Percentiles rank a stretch among this genome's conserved stretches.
These are phyloP conservation scores for Skeletonema costatum DNA, from an alignment of 108 stramenopile species.

Conservation along the genomic window DNA sequence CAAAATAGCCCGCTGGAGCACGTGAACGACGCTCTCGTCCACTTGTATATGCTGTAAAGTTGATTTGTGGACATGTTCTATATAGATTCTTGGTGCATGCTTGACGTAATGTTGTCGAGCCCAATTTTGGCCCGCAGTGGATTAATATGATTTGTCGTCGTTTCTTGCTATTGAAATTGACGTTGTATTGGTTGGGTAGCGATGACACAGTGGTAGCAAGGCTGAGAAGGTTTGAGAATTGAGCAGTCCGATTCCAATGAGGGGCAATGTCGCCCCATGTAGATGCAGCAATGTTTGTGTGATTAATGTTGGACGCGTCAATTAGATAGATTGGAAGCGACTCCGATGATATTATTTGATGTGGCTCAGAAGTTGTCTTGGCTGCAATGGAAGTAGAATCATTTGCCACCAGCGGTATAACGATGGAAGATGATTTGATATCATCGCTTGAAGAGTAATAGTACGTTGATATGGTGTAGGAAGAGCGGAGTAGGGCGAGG, in stretches of 20 bases:
- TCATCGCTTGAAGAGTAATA: neutral
- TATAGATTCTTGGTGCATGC: constrained; percentile 14
- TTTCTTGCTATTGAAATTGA: neutral
- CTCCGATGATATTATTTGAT: neutral
- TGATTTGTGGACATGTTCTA: constrained; percentile 11
- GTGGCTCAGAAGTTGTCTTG: neutral
- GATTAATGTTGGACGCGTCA: constrained; percentile 1
- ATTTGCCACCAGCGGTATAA: neutral
- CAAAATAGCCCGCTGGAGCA: constrained; percentile 13
- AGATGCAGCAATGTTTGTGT: neutral
- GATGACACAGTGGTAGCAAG: constrained; percentile 1
- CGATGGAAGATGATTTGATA: neutral
- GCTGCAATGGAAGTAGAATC: neutral
- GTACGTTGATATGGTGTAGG: neutral
- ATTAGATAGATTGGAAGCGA: constrained; percentile 27
- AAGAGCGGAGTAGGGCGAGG: neutral
- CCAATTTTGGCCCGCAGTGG: constrained; percentile 39
- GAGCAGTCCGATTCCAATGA: constrained; percentile 31
- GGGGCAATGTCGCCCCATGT: constrained; percentile 11
- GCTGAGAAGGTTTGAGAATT: constrained; percentile 13
- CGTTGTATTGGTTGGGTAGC: constrained; percentile 3
- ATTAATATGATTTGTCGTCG: constrained; percentile 20
- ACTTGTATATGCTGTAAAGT: neutral
- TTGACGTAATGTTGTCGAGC: constrained; percentile 22
- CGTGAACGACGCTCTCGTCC: neutral